These are phyloP conservation scores for Rhizopus arrhizus DNA, from an alignment of 371 early-diverging fungal species.

Conservation along the genomic window DNA sequence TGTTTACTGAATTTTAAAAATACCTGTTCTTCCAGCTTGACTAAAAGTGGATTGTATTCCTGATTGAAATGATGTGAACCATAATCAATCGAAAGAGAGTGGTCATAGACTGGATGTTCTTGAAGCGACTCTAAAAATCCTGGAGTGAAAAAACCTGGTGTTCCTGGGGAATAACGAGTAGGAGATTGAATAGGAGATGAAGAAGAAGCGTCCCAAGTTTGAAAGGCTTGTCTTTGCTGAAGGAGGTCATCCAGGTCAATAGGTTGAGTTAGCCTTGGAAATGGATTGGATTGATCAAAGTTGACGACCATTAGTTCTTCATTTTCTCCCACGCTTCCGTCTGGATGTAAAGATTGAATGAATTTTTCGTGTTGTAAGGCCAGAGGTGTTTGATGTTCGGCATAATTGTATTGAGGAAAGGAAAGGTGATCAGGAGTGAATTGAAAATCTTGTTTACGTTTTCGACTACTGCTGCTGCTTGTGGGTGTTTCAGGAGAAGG, in stretches of 20 bases:
- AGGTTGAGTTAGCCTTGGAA: not conserved
- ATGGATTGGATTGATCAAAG: not conserved
- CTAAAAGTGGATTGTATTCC: not conserved
- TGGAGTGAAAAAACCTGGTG: slow-evolving; percentile 72
- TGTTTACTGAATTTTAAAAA: not conserved
- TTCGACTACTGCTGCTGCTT: slow-evolving; percentile 8
- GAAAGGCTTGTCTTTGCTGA: slow-evolving; percentile 8
- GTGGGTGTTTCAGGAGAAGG: slow-evolving; percentile 17
- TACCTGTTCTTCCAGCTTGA: not conserved
- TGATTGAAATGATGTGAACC: slow-evolving; percentile 4
- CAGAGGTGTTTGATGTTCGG: not conserved
- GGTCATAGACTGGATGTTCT: slow-evolving; percentile 34
- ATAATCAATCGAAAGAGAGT: not conserved
- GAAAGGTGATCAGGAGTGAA: not conserved
- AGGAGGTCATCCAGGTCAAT: slow-evolving; percentile 9
- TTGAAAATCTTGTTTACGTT: slow-evolving; percentile 3
- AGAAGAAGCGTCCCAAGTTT: slow-evolving; percentile 3
- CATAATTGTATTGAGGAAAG: not conserved
- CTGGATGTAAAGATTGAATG: not conserved
- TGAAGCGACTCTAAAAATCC: slow-evolving; percentile 66
- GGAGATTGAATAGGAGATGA: slow-evolving; percentile 7
- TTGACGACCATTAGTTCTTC: slow-evolving; percentile 2
- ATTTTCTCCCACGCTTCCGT: slow-evolving; percentile 23
- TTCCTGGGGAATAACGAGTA: slow-evolving; percentile 36
- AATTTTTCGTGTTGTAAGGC: not conserved